Evolutionary conservation across 768 basidiomycete genomes (phyloP).

Genomic region (Lentinus brumalis): DNA sequence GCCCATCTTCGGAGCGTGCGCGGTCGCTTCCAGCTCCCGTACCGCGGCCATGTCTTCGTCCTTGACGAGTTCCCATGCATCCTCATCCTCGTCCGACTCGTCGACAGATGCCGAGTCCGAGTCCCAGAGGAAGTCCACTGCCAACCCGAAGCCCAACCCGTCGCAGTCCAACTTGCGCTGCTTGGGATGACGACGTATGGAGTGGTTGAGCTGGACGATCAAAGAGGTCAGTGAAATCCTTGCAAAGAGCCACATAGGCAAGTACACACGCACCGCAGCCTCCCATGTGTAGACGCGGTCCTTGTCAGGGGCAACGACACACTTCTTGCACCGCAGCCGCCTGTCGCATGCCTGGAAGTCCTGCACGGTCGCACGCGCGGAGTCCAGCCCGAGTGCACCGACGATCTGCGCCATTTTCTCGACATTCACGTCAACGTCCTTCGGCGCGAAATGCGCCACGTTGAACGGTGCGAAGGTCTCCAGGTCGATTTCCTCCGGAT

Average conservation of each 20-base stretch:
- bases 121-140: too few species aligned
- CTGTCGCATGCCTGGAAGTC: background rate
- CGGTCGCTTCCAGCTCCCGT: background rate
- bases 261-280: background rate
- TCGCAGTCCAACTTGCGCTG: too few species aligned
- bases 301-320: background rate
- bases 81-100: background rate
- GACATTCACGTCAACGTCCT: background rate
- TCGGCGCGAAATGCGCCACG: background rate
- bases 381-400: background rate
- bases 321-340: background rate
- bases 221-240: background rate
- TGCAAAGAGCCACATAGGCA: background rate
- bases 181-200: background rate
- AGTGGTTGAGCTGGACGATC: background rate
- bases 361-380: background rate
- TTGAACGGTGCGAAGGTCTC: background rate
- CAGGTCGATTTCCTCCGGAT: background rate
- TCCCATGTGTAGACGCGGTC: background rate
- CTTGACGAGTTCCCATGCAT: background rate
- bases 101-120: too few species aligned
- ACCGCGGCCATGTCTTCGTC: background rate
- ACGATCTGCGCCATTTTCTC: background rate
- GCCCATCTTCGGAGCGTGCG: background rate
- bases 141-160: too few species aligned